Conservation (phyloP, 225 moss, liverwort and hornwort genomes). For the Anthoceros angustus region DNA sequence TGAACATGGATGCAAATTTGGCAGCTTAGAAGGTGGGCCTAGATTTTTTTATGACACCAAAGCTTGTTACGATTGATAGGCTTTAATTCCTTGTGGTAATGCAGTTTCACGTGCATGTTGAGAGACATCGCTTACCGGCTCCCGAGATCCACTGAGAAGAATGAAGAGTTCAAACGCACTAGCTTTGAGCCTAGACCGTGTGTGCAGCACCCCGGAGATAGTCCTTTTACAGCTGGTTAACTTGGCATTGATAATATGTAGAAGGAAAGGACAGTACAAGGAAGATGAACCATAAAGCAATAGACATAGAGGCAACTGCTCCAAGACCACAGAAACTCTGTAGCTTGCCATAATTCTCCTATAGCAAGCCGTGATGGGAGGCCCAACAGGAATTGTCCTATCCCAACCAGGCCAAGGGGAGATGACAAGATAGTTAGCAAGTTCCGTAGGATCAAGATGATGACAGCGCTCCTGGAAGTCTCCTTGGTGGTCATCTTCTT, state of each 20-base stretch:
- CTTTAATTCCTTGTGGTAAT: too few relatives aligned
- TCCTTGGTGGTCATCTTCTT: slow-evolving; percentile 12
- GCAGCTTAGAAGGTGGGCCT: too few relatives aligned
- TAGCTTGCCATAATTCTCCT: slow-evolving; percentile 53
- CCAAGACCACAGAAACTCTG: slow-evolving; percentile 54
- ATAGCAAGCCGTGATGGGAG: slow-evolving; percentile 24
- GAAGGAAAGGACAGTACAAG: slow-evolving; percentile 54
- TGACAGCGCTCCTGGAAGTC: slow-evolving; percentile 8
- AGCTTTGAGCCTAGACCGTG: too few relatives aligned
- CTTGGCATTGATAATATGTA: slow-evolving; percentile 28
- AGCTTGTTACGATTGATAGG: too few relatives aligned
- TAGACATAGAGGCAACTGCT: slow-evolving; percentile 73
- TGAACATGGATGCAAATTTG: too few relatives aligned
- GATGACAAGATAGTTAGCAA: slow-evolving; percentile 37
- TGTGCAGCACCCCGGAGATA: too few relatives aligned
- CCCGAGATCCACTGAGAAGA: too few relatives aligned
- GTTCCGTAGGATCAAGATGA: slow-evolving; percentile 15
- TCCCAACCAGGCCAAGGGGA: slow-evolving; percentile 36
- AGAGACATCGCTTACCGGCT: too few relatives aligned
- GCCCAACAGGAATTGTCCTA: slow-evolving; percentile 21
- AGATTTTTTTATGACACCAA: too few relatives aligned
- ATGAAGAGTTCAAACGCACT: too few relatives aligned
- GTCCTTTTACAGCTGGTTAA: neutral
- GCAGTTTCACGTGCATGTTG: too few relatives aligned
- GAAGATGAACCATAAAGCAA: slow-evolving; percentile 61